Evolutionary conservation across 306 rosid genomes (phyloP), one percentile per base, ranked within the genome.

Genomic region (Calophaca sinica): DNA sequence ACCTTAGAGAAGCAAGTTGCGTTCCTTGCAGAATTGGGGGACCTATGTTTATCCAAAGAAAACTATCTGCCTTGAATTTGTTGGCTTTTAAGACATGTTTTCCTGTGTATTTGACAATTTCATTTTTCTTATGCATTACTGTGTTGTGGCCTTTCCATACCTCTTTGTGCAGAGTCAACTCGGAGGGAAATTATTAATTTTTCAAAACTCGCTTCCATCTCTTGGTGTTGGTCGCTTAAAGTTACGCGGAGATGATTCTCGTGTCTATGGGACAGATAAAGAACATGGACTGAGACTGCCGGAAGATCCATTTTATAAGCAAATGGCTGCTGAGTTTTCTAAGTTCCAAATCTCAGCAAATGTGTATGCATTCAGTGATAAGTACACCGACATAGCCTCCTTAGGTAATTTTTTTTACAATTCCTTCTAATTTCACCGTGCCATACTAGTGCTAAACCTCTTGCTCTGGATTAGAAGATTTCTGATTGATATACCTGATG

Each of bases 301-400:
- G 0, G 98, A 96, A 83, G 99, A 96, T 86, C 99, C 96, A 63
- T 90, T 92, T 78, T 96, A 96, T 88, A 96, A 96, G 87, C 99
- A 96, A 81, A 92, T 96, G 99, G 99, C 99, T 73, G 99, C 99
- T 44, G 99, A 96, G 82, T 89, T 96, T 81, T 87, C 97, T 42
- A 96, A 96, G 82, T 88, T 73, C 86, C 99, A 96, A 83, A 96
- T 96, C 78, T 91, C 92, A 60, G 90, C 83, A 52, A 84, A 96
- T 75, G 78, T 96, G 15, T 96, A 84, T 83, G 92, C 97, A 62
- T 90, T 96, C 81, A 92, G 99, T 87, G 99, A 96, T 85, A 96
- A 92, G 81, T 96, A 96, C 90, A 89, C 98, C 13, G 99, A 96
- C 85, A 87, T 96, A 73, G 99, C 98, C 46, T 90, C 99, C 55